phyloP scores from a whole-genome alignment of 257 asterid genomes.

The Haberlea rhodopensis region DNA sequence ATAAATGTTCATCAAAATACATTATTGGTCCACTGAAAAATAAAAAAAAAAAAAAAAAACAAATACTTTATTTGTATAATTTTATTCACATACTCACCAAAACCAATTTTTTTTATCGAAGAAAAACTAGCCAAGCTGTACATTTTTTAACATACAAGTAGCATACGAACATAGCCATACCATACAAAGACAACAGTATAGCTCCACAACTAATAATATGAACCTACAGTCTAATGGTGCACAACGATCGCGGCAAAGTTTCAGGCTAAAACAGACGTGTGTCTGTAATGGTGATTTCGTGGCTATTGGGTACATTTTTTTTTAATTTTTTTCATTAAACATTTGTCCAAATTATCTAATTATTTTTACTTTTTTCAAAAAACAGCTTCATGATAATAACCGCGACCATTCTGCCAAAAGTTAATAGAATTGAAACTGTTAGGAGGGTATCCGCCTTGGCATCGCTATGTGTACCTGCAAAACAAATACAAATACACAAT shows the following conservation, averaged over 20 bases:
- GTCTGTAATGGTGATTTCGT: constrained; percentile 40
- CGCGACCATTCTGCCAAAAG: no score
- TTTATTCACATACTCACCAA: constrained; percentile 19
- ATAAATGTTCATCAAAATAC: constrained; percentile 20
- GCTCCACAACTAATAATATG: constrained; percentile 16
- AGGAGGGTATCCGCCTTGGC: no score
- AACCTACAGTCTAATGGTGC: constrained; percentile 63
- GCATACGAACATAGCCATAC: constrained; percentile 4
- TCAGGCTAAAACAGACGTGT: constrained; percentile 66
- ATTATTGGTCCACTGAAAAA: no score
- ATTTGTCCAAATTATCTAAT: no score
- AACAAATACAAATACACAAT: no score
- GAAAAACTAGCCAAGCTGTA: constrained; percentile 6
- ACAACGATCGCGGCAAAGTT: constrained; percentile 61
- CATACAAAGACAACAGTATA: not conserved
- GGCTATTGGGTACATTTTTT: no score
- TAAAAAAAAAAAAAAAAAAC: no score
- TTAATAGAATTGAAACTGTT: no score
- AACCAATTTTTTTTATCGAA: constrained; percentile 16
- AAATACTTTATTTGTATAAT: constrained; percentile 23
- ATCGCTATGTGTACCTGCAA: no score
- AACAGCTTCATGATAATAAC: no score
- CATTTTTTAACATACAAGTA: constrained; percentile 25
- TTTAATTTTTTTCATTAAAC: no score
- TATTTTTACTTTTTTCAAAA: no score